A percentile compares a stretch with the other conserved stretches of the same genome.
phyloP scores from a whole-genome alignment of 2,329 filamentous ascomycete genomes.

The Pyricularia sp. region DNA sequence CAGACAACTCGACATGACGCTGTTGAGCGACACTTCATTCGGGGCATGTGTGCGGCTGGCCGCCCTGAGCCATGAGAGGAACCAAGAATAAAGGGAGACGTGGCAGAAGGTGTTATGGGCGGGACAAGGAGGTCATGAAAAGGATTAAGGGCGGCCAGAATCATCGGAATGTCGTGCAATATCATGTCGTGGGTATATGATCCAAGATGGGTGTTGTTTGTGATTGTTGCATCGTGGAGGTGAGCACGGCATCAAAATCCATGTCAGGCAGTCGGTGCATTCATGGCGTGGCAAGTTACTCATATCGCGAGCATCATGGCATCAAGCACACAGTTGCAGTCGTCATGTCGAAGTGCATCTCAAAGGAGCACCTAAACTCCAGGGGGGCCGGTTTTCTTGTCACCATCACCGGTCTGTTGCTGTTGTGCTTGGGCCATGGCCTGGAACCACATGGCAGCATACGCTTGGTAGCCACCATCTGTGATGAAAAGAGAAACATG shows the following conservation, averaged over 20 bases:
- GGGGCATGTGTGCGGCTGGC: background rate
- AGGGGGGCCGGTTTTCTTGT: conserved; percentile 3
- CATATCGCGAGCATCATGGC: conserved; percentile 3
- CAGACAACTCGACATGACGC: background rate
- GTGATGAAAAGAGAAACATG: conserved; percentile 5
- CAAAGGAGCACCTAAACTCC: conserved; percentile 1
- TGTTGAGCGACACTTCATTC: background rate
- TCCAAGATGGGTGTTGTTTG: background rate
- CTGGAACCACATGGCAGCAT: conserved; percentile 73
- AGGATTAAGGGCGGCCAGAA: background rate
- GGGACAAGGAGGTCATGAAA: background rate
- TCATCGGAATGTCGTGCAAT: background rate
- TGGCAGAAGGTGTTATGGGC: background rate
- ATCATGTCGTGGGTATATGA: background rate
- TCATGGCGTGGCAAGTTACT: background rate
- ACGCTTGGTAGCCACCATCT: conserved; percentile 77
- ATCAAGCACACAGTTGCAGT: conserved; percentile 1
- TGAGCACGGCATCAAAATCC: background rate
- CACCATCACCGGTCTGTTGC: conserved; percentile 1
- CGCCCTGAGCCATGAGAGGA: background rate
- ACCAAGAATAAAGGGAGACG: background rate
- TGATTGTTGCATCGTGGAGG: background rate
- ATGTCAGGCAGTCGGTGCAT: background rate
- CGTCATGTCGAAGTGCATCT: conserved; percentile 2
- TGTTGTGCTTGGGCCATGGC: conserved; percentile 37